Base-by-base conservation (phyloP, 2,329 filamentous ascomycete genomes). In the Epichloe glyceriae region DNA sequence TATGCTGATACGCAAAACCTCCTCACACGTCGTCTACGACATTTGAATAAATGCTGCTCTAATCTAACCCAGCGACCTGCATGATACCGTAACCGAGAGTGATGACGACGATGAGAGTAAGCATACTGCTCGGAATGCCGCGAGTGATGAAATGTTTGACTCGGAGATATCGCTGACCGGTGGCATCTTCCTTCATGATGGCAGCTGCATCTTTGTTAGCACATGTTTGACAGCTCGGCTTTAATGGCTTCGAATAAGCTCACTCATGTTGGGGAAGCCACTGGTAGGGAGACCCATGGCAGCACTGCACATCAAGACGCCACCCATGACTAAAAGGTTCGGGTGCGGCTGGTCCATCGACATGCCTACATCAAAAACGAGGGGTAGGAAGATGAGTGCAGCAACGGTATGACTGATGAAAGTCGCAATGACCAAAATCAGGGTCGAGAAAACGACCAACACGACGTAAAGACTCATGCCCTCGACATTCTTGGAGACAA, bases 201-300 rank as follows among this genome's bases (percentile, higher is more conserved):
- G 93, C 93, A 62, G 93, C 88, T 94, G 47, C 15, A 42, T 7
- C 8, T 46, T 17, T 43, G 54, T 64, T 53, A 67, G 62, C 46
- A 41, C 39, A 30, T 12, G 10, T 44, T 34, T 35, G 44, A 30
- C n/a, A 39, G 14, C 20, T 41, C 17, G 43, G 30, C 5, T 4
- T 4, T 8, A 17, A 17, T 17, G 8, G 42, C 22, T 15, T 12
- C 12, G 33, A 34, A 39, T 38, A 11, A 44, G 86, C 89, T 76
- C 80, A 95, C 90, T 98, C 93, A 98, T 98, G 60, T 98, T 98
- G 2, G 93, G 93, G 71, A 98, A 98, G 8, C 93, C 94, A 64
- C 85, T 91, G 0, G 93, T 98, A 3, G 93, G 93, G 67, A 98
- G 69, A 12, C 84, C 93, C 93, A 98, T 98, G 2, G 67, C 93